phyloP scores from a whole-genome alignment of 2,329 filamentous ascomycete species.

The Venturia nashicola region DNA sequence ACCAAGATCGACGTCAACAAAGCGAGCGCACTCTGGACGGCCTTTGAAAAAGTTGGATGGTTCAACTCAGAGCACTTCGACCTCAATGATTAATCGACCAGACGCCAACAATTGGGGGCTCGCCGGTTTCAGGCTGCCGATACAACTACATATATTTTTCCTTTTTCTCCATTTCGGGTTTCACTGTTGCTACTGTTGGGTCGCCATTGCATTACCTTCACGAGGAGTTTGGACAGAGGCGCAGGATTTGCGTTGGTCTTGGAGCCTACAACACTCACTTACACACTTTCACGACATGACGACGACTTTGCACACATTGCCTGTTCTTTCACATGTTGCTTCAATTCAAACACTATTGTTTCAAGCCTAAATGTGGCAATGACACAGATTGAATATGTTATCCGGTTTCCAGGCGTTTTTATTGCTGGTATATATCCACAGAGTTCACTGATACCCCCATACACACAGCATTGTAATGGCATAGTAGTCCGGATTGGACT shows the following conservation, averaged over 20 bases:
- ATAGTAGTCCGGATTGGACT: not conserved
- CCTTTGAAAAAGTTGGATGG: constrained; percentile 81
- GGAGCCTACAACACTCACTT: not conserved
- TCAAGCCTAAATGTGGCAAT: not conserved
- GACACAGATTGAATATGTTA: not conserved
- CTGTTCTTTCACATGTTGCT: not conserved
- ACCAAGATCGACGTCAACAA: constrained; percentile 99
- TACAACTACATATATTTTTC: not conserved
- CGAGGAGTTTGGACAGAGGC: not conserved
- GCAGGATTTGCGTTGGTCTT: not conserved
- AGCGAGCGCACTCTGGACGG: constrained; percentile 81
- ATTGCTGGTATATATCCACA: not conserved
- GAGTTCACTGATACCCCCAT: constrained; percentile 3
- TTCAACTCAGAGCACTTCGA: constrained; percentile 45
- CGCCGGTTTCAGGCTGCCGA: not conserved
- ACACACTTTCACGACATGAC: not conserved
- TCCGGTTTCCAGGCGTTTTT: not conserved
- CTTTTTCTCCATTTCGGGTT: not conserved
- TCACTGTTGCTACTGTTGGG: not conserved
- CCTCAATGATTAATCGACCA: constrained; percentile 11
- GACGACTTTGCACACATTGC: not conserved
- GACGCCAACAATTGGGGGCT: not conserved
- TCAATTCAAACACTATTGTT: not conserved
- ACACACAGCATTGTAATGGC: constrained; percentile 5
- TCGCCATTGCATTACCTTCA: not conserved